Evolutionary conservation across 2,329 filamentous ascomycete genomes (phyloP).

Genomic region (Verticillium longisporum): DNA sequence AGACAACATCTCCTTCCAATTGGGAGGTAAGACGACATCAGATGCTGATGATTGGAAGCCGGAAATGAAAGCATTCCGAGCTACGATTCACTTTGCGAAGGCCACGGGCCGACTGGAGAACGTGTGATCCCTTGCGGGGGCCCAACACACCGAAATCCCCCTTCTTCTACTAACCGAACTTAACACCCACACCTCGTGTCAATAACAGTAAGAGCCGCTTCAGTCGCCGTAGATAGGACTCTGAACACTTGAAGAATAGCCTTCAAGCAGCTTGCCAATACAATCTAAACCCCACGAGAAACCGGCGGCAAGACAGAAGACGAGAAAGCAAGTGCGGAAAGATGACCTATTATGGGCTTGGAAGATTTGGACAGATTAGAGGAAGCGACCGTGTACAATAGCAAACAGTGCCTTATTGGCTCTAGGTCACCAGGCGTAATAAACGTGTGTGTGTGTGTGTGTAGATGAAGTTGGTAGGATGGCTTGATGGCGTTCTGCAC

Average conservation of each 20-base stretch:
- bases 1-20: background rate
- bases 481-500: no score
- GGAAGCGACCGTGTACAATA: constrained; percentile 1
- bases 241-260: constrained; percentile 12
- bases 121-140: background rate
- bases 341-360: background rate
- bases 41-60: constrained; percentile 18
- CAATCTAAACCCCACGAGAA: constrained; percentile 1
- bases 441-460: constrained; percentile 1
- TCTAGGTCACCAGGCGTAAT: background rate
- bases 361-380: background rate
- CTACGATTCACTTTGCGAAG: constrained; percentile 21
- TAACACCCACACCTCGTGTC: constrained; percentile 1
- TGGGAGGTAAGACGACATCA: background rate
- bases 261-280: constrained; percentile 9
- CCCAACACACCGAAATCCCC: background rate
- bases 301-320: background rate
- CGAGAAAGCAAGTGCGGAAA: background rate
- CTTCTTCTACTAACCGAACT: constrained; percentile 3
- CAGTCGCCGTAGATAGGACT: constrained; percentile 11
- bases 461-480: no score
- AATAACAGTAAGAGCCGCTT: constrained; percentile 8
- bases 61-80: constrained; percentile 19
- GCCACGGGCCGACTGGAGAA: constrained; percentile 16
- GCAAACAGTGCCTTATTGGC: background rate